These are phyloP conservation scores for Phialocephala subalpina DNA, from an alignment of 2,329 filamentous ascomycete species.

Conservation along the genomic window DNA sequence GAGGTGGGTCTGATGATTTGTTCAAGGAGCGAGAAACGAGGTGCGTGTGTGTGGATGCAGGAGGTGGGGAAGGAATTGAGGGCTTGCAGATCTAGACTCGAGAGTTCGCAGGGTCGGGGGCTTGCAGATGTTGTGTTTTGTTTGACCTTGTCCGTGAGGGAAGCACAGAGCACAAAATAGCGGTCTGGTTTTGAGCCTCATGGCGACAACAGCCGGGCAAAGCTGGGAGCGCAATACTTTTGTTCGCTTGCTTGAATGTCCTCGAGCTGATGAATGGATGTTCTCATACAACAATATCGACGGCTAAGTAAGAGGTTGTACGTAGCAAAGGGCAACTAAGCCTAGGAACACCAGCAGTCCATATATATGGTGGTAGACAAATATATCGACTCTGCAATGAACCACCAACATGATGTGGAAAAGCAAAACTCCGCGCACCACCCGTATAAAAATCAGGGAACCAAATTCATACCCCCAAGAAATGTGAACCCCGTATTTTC, in stretches of 20 bases:
- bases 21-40: neutral
- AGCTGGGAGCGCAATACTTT: neutral
- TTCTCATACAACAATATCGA: conserved; percentile 5
- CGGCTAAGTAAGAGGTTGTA: neutral
- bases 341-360: conserved; percentile 4
- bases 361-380: neutral
- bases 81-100: neutral
- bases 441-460: conserved; percentile 1
- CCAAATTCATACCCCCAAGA: conserved; percentile 14
- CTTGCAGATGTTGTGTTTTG: conserved; percentile 1
- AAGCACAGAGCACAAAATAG: conserved; percentile 1
- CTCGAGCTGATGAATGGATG: neutral
- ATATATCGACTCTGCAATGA: neutral
- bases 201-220: neutral
- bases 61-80: neutral
- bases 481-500: conserved; percentile 18
- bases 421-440: conserved; percentile 12
- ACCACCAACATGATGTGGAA: conserved; percentile 3
- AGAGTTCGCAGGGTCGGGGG: neutral
- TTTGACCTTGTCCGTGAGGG: neutral
- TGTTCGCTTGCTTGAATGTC: neutral
- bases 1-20: neutral
- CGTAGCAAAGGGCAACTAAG: neutral
- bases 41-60: neutral
- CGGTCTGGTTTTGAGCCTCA: conserved; percentile 2